These are phyloP conservation scores for Xylaria sp. DNA, from an alignment of 2,329 filamentous ascomycete species.

Conservation along the genomic window DNA sequence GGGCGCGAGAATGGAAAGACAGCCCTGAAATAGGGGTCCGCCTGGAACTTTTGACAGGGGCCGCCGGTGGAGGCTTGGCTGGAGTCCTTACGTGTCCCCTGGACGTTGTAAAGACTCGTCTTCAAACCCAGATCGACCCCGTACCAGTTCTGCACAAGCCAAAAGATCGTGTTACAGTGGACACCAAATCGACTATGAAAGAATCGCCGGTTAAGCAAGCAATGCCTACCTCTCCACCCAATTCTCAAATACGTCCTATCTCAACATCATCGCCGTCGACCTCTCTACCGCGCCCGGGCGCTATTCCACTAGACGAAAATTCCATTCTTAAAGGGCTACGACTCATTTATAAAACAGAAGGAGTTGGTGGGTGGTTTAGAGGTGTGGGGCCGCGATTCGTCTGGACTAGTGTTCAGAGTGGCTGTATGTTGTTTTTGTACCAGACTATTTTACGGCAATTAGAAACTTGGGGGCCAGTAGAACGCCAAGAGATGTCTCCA, in stretches of 20 bases:
- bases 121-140: constrained; percentile 85
- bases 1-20: constrained; percentile 82
- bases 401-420: constrained; percentile 97
- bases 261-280: constrained; percentile 92
- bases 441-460: constrained; percentile 86
- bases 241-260: constrained; percentile 75
- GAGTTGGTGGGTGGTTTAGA: constrained; percentile 89
- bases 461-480: constrained; percentile 61
- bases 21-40: constrained; percentile 85
- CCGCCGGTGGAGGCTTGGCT: constrained; percentile 88
- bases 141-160: constrained; percentile 45
- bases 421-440: constrained; percentile 96
- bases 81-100: constrained; percentile 95
- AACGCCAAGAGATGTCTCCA: constrained; percentile 47
- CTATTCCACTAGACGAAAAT: constrained; percentile 85
- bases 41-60: constrained; percentile 89
- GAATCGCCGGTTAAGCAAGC: constrained; percentile 44
- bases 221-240: constrained; percentile 49
- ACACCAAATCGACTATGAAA: constrained; percentile 44
- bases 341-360: constrained; percentile 91
- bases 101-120: constrained; percentile 95
- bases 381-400: constrained; percentile 92
- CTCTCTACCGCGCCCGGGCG: constrained; percentile 80
- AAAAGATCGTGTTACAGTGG: constrained; percentile 42
- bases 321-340: constrained; percentile 86